Base-by-base conservation (phyloP, 2,329 filamentous ascomycete species). In the Ustulina deusta region DNA sequence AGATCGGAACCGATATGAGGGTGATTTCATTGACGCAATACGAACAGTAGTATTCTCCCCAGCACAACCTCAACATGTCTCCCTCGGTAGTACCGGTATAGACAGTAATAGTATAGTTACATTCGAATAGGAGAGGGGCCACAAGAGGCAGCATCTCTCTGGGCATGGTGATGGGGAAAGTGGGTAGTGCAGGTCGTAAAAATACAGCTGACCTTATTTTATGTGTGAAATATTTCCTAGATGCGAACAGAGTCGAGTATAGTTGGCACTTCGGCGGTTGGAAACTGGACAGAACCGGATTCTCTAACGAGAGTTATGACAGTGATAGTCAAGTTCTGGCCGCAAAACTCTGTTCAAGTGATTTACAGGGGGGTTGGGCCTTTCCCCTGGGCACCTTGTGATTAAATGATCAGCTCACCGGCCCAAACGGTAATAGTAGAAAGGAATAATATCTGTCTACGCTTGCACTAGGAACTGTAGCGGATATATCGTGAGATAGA, bases 311-410 rank as follows among this genome's bases (percentile, higher is more conserved):
- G 6, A 38, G 46, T 48, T 42, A 54, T 67, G 65, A 48, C 55
- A 62, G 63, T 51, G 63, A 61, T 40, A 60, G 48, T 4, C 32
- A 51, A 27, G 49, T 17, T 20, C 48, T 4, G n/a, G 27, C 20
- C 61, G 40, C 46, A 42, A 51, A 57, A n/a, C n/a, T n/a, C 42
- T 57, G 52, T 59, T 63, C 56, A 66, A 63, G 46, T 58, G 59
- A 66, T 57, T 34, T 13, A 46, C 38, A 55, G n/a, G 59, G 60
- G 38, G 27, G n/a, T n/a, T 34, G 48, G 2, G 25, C 17, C 36
- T 10, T 59, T 22, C 40, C 36, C 36, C n/a, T 10, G 40, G 29
- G 57, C 7, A 44, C 17, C 6, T 17, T 44, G 29, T 36, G 27
- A 22, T 63, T 40, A 42, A 46, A 49, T 49, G 42, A 27, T 7